Conservation (phyloP, 768 basidiomycete species). For the Phanerochaete carnosa region DNA sequence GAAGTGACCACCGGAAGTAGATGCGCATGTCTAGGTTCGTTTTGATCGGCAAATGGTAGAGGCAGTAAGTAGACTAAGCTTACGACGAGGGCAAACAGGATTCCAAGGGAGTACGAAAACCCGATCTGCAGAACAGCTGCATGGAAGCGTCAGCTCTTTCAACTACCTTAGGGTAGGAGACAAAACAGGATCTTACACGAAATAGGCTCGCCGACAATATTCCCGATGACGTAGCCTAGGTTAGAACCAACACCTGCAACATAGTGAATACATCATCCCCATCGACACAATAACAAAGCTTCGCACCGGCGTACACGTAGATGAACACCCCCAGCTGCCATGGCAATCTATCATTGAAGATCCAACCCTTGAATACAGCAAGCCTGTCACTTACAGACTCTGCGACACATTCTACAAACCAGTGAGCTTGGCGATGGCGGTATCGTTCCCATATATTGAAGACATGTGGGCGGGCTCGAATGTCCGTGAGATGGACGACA, state of each 20-base stretch:
- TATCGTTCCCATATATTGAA: constrained; percentile 21
- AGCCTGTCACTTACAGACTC: constrained; percentile 20
- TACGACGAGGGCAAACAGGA: constrained; percentile 33
- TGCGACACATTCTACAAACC: constrained; percentile 30
- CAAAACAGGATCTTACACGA: constrained; percentile 24
- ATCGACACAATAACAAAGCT: not conserved
- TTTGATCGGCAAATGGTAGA: not conserved
- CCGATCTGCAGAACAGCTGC: constrained; percentile 32
- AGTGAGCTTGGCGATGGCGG: constrained; percentile 29
- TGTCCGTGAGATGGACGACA: constrained; percentile 24
- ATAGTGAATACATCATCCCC: not conserved
- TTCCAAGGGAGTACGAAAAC: constrained; percentile 35
- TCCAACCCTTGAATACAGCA: not conserved
- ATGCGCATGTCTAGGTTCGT: constrained; percentile 20
- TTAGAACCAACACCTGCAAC: constrained; percentile 31
- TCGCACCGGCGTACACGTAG: constrained; percentile 27
- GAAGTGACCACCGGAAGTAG: constrained; percentile 39
- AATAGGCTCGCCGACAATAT: constrained; percentile 16
- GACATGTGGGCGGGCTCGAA: constrained; percentile 18
- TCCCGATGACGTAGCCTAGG: constrained; percentile 28
- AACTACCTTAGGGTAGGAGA: not conserved
- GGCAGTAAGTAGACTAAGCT: not conserved
- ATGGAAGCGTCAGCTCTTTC: not conserved
- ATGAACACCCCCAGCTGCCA: constrained; percentile 26
- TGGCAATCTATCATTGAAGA: not conserved